Conservation (phyloP, 2,329 filamentous ascomycete genomes). For the Dactylella cylindrospora region DNA sequence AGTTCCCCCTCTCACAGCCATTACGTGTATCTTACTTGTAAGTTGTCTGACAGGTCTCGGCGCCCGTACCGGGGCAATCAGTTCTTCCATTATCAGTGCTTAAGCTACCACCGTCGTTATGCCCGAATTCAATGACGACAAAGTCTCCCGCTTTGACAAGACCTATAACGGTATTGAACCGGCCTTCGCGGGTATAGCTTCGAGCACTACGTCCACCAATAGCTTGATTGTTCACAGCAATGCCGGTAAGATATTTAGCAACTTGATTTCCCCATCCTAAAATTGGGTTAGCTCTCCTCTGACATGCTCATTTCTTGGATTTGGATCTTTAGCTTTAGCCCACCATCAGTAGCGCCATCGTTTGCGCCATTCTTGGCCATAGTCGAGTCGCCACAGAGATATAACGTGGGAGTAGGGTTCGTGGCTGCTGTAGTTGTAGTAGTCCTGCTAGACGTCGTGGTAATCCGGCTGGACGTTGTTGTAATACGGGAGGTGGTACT, state of each 20-base stretch:
- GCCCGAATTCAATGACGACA: slow-evolving; percentile 71
- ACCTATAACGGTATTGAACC: slow-evolving; percentile 62
- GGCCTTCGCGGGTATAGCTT: slow-evolving; percentile 67
- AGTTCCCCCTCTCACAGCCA: background rate
- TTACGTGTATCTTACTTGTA: slow-evolving; percentile 13
- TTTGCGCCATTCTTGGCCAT: slow-evolving; percentile 37
- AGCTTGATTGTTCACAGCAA: slow-evolving; percentile 64
- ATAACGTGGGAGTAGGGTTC: slow-evolving; percentile 26
- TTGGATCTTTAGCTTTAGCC: too few species aligned
- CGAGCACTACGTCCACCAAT: slow-evolving; percentile 67
- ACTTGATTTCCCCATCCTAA: slow-evolving; percentile 47
- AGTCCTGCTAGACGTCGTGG: slow-evolving; percentile 2
- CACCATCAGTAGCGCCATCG: slow-evolving; percentile 34
- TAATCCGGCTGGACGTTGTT: slow-evolving; percentile 5
- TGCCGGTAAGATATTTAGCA: slow-evolving; percentile 45
- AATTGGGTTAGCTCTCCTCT: too few species aligned
- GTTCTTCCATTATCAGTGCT: slow-evolving; percentile 30
- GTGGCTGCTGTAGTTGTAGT: slow-evolving; percentile 17
- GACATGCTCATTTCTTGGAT: too few species aligned
- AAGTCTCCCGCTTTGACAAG: slow-evolving; percentile 62
- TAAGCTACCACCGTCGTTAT: slow-evolving; percentile 67
- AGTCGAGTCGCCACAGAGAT: slow-evolving; percentile 37
- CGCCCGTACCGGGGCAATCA: slow-evolving; percentile 26
- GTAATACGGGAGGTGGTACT: background rate
- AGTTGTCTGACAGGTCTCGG: slow-evolving; percentile 16